Evolutionary conservation across 768 basidiomycete species (phyloP), one percentile per base, ranked within the genome.

Genomic region (Kwoniella europaea): DNA sequence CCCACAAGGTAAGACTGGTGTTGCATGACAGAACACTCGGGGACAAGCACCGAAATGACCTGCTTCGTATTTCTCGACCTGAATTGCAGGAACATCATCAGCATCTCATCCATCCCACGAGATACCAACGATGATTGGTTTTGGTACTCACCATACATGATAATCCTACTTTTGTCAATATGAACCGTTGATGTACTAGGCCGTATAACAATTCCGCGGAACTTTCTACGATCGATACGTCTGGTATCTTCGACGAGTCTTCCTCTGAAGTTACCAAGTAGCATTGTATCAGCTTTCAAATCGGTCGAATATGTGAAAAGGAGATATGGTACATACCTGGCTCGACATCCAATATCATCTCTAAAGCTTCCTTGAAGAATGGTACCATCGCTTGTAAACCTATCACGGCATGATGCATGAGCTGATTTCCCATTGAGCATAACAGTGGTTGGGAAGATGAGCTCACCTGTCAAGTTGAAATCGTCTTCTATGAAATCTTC

Each of bases 401-500:
- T 81, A 63, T 22, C 4, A n/a, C 7, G 22, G 24, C 22, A 41
- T 53, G n/a, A 57, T 5, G 18, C n/a, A 22, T 66, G 9, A 66
- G 65, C 65, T 35, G 42, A 52, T 10, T 27, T 27, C 27, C 27
- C 27, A 1, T 63, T 63, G 16, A 50, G 12, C 3, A 63, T 27
- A 42, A 42, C 27, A 27, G 27, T 27, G 27, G 27, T 27, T 27
- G 4, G 2, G 35, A 20, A 43, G 27, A 22, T 24, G 3, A 55
- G 68, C 76, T 65, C 60, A 81, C 97, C 97, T 9, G 97, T 99
- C 61, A 99, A 87, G 86, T 99, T 99, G 86, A 99, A 99, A 84
- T 99, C 97, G 85, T 99, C 97, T 84, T 98, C 97, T 83, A 99
- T 99, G 84, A 98, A 99, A 81, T 98, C 96, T 82, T 97, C 95